phyloP scores from a whole-genome alignment of 495 filamentous ascomycete species.

The Aspergillus carlsbadensis region DNA sequence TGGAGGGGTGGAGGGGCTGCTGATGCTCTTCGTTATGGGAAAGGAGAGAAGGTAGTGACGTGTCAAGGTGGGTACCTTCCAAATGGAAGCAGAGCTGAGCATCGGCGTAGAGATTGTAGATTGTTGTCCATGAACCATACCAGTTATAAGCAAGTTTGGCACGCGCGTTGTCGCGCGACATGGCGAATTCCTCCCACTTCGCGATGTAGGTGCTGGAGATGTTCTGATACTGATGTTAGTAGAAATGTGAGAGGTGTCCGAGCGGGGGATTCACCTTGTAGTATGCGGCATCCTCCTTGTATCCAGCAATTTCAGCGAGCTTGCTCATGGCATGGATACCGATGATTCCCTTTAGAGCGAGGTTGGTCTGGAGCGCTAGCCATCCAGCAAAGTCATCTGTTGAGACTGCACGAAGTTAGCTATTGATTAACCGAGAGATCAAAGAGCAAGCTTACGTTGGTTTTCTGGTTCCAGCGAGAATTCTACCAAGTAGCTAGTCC shows the following conservation, averaged over 20 bases:
- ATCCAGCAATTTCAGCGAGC: constrained; percentile 67
- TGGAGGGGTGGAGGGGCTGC: constrained; percentile 35
- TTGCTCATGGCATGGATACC: constrained; percentile 94
- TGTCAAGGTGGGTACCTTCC: constrained; percentile 34
- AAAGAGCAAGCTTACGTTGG: constrained; percentile 54
- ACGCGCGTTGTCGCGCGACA: constrained; percentile 78
- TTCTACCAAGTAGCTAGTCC: constrained; percentile 89
- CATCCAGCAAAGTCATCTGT: constrained; percentile 97
- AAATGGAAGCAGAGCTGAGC: constrained; percentile 80
- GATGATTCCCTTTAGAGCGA: constrained; percentile 91
- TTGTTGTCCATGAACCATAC: constrained; percentile 93
- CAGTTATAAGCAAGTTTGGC: constrained; percentile 92
- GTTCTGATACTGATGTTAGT: constrained; percentile 33
- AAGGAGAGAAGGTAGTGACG: background rate
- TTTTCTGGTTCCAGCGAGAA: constrained; percentile 81
- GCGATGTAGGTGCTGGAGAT: constrained; percentile 75
- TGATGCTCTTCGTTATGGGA: constrained; percentile 27
- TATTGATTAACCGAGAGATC: background rate
- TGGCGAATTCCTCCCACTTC: constrained; percentile 79
- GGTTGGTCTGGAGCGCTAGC: constrained; percentile 88
- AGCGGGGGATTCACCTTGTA: constrained; percentile 48
- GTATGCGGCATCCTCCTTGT: constrained; percentile 63
- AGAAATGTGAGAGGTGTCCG: background rate
- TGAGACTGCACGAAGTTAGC: constrained; percentile 47
- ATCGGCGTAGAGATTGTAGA: constrained; percentile 89